Base-by-base conservation (phyloP, 768 basidiomycete species). In the Xerocomus potaroensis region DNA sequence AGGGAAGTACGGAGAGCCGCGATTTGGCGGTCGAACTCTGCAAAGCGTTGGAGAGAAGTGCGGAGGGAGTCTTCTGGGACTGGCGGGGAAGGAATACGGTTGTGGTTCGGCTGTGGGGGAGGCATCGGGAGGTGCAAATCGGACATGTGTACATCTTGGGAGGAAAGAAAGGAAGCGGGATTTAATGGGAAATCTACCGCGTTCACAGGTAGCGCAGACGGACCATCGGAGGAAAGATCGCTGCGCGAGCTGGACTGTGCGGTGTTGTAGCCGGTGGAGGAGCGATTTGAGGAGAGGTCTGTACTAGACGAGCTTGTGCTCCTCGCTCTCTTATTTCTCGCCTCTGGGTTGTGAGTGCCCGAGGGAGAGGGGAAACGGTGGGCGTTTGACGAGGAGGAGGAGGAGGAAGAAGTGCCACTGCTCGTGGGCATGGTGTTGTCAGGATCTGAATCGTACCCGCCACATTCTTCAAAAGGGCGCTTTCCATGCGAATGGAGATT, bases 251-350 rank as follows among this genome's bases (percentile, higher is more conserved):
- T 68, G 41, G 68, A 64, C 37, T 60, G 63, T 22, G 67, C 62
- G 41, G 71, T 65, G 49, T 48, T 57, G 51, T 61, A 63, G 14
- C 67, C 59, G 12, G 71, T 72, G 6, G 71, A 70, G 4, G 72
- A 68, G 41, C 67, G 65, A 22, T 48, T 48, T 26, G 69, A 67
- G 4, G 56, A 59, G 48, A 45, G 50, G 33, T 66, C 66, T 45
- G 69, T 69, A n/a, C 63, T 65, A 36, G 72, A 72, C 27, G 72
- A 76, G 49, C 73, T 76, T 27, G 73, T 75, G 49, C 80, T 81
- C 37, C 80, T 66, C 4, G 81, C 77, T 26, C 81, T 66, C 63
- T 82, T 82, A 50, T 74, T 80, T 48, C 78, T 74, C 45, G 77
- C 70, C 53, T 76, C 74, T 38, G 71, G 69, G 55, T 68, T 67